phyloP scores from a whole-genome alignment of 768 basidiomycete genomes.

The Cystobasidium ongulense region DNA sequence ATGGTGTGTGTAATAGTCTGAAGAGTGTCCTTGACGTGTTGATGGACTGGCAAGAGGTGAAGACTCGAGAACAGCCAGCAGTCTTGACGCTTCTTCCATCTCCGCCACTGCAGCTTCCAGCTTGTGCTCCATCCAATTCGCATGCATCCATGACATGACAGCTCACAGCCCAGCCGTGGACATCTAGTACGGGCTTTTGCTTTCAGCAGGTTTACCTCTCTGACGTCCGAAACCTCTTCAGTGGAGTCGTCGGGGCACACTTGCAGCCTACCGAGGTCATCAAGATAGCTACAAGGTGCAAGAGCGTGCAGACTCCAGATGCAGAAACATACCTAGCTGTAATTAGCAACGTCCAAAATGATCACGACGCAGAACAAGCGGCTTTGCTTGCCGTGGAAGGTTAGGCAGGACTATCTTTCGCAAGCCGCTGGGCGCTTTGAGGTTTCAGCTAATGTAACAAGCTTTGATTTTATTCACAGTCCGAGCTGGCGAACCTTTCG shows the following conservation, averaged over 20 bases:
- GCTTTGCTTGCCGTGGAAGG: background rate
- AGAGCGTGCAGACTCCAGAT: background rate
- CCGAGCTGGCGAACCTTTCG: background rate
- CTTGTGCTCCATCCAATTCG: background rate
- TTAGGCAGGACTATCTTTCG: background rate
- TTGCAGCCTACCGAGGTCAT: conserved; percentile 13
- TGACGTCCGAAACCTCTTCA: background rate
- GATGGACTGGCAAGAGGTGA: too few species aligned
- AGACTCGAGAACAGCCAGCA: too few species aligned
- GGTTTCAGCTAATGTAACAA: background rate
- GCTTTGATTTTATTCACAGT: background rate
- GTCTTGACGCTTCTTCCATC: background rate
- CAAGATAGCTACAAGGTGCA: conserved; percentile 16
- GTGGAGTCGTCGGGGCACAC: background rate
- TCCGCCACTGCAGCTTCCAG: background rate
- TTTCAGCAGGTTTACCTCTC: background rate
- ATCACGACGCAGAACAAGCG: conserved; percentile 12
- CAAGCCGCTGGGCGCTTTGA: background rate
- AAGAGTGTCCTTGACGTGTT: too few species aligned
- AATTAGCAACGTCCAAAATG: conserved; percentile 18
- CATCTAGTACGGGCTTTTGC: background rate
- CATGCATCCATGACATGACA: background rate
- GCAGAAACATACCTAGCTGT: conserved; percentile 17
- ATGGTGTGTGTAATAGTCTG: too few species aligned
- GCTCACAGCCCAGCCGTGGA: background rate